Evolutionary conservation across 495 filamentous ascomycete genomes (phyloP).

Genomic region (Neurospora discreta): DNA sequence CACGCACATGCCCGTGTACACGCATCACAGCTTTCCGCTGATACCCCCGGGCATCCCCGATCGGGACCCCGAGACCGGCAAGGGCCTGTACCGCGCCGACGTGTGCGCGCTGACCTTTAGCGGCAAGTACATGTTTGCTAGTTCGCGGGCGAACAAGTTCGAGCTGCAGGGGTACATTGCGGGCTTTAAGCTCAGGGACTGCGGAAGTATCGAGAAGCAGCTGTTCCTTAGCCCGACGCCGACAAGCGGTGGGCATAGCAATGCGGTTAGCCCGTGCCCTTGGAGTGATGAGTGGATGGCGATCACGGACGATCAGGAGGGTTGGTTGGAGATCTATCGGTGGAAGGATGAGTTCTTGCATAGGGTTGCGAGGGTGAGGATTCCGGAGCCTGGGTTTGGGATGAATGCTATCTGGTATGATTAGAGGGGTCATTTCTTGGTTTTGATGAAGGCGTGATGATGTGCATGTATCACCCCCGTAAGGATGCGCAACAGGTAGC

Average conservation of each 20-base stretch:
- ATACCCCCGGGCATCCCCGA: conserved; percentile 55
- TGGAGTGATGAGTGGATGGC: conserved; percentile 81
- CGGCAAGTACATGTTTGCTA: conserved; percentile 65
- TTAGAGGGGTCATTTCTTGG: conserved; percentile 21
- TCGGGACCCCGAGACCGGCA: conserved; percentile 29
- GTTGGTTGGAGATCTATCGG: conserved; percentile 75
- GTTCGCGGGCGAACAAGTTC: conserved; percentile 61
- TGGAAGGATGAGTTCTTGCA: conserved; percentile 70
- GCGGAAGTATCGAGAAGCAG: conserved; percentile 63
- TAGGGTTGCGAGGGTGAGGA: conserved; percentile 59
- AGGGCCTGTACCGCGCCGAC: conserved; percentile 61
- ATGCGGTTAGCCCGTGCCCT: conserved; percentile 66
- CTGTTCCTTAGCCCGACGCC: conserved; percentile 72
- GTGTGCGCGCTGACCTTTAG: conserved; percentile 58
- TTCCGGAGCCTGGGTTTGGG: conserved; percentile 71
- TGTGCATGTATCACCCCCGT: background rate
- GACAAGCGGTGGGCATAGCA: conserved; percentile 76
- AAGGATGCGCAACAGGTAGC: background rate
- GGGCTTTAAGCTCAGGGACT: conserved; percentile 58
- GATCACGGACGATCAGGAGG: conserved; percentile 73
- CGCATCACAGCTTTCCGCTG: conserved; percentile 61
- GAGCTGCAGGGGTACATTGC: conserved; percentile 70
- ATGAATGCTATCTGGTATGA: conserved; percentile 93
- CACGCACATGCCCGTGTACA: conserved; percentile 73
- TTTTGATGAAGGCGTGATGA: background rate